Base-by-base conservation (phyloP, 441 rosid genomes). In the Biscutella auriculata region DNA sequence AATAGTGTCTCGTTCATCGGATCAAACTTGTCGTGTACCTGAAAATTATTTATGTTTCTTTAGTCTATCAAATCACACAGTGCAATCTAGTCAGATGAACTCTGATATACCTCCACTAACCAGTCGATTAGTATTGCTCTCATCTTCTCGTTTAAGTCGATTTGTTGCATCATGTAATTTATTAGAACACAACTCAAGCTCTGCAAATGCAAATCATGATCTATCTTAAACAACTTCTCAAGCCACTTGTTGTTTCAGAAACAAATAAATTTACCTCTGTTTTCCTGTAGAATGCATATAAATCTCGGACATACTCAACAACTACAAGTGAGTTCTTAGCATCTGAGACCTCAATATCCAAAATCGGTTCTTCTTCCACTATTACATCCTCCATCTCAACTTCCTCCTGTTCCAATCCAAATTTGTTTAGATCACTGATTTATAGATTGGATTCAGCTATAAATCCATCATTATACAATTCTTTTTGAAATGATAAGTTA, bases 21-120 rank as follows among this genome's bases (percentile, higher is more conserved):
- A 39, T 84, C 91, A 65, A 93, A 93, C 79, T 93, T 93, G 81
- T 93, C 86, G 33, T 89, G 99, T 19, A 93, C 98, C 97, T 92
- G 87, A 8, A 40, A 9, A 1, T 7, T 2, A 49, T 5, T 12
- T 7, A 6, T 12, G 26, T 6, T 16, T 26, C 46, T 30, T 65
- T 15, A 65, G 63, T 63, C 37, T 19, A 25, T 30, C 16, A 29
- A 40, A 10, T n/a, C 19, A 51, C n/a, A 50, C 33, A 58, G 5
- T 26, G 9, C 8, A 14, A 23, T 40, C 15, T 49, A 25, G 12
- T 42, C 6, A 0, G 32, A 19, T 2, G 30, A 19, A 29, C 13
- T 14, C 41, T 5, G 6, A 36, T 9, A 8, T 82, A 89, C 99
- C 95, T 94, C 97, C 16, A 90, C 83, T 40, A 94, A 70, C 97